Evolutionary conservation across 345 rosid genomes (phyloP).

Genomic region (Salix arbutifolia): DNA sequence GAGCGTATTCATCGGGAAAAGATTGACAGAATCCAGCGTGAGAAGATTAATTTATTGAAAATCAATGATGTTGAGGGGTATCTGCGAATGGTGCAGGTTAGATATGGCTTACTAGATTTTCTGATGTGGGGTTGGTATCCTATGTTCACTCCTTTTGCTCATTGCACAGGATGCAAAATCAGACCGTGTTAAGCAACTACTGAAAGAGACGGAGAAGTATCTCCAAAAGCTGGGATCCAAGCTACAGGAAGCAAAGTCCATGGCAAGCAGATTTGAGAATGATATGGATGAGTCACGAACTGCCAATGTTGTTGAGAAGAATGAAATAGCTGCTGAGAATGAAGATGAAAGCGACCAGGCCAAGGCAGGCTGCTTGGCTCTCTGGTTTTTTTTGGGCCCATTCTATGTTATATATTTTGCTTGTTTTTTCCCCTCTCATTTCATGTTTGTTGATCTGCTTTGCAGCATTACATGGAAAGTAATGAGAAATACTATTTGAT

Average conservation of each 20-base stretch:
- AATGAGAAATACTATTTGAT: constrained; percentile 90
- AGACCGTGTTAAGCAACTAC: constrained; percentile 82
- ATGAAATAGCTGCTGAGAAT: constrained; percentile 57
- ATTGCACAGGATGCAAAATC: constrained; percentile 75
- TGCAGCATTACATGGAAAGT: constrained; percentile 93
- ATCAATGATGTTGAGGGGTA: constrained; percentile 96
- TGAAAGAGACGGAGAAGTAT: constrained; percentile 90
- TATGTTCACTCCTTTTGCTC: constrained; percentile 8
- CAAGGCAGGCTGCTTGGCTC: constrained; percentile 48
- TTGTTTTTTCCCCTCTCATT: constrained; percentile 3
- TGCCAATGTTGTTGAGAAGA: constrained; percentile 44
- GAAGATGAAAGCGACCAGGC: constrained; percentile 91
- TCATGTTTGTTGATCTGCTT: constrained; percentile 12
- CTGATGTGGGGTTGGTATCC: neutral
- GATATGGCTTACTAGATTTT: constrained; percentile 18
- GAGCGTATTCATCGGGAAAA: constrained; percentile 89
- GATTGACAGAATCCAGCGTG: constrained; percentile 90
- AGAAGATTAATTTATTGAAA: constrained; percentile 85
- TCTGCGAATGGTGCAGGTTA: constrained; percentile 92
- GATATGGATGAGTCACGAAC: constrained; percentile 54
- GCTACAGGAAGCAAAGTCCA: constrained; percentile 63
- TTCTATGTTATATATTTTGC: neutral
- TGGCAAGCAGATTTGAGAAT: constrained; percentile 52
- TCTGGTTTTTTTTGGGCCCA: constrained; percentile 4
- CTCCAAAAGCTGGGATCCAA: constrained; percentile 86